Evolutionary conservation across 2,329 filamentous ascomycete genomes (phyloP).

Genomic region (Apiospora saccharicola): DNA sequence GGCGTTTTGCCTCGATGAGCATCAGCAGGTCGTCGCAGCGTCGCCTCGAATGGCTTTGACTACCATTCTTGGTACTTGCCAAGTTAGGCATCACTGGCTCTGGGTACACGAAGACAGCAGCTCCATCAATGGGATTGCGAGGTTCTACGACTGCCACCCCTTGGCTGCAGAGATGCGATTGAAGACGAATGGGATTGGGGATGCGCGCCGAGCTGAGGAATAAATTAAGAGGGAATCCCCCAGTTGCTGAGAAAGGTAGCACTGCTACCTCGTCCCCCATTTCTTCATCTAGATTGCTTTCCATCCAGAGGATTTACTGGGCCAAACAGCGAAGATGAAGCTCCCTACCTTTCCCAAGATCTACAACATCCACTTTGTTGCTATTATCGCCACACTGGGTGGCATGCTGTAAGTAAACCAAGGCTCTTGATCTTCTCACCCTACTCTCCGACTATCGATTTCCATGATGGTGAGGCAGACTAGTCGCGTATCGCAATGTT

Average conservation of each 20-base stretch:
- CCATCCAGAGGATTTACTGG: no score
- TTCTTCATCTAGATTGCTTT: neutral
- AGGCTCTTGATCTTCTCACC: neutral
- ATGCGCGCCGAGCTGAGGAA: conserved; percentile 5
- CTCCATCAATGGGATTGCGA: neutral
- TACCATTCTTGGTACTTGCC: neutral
- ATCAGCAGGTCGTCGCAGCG: neutral
- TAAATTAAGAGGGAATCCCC: conserved; percentile 5
- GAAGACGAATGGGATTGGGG: no score
- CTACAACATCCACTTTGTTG: conserved; percentile 62
- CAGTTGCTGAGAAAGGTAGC: neutral
- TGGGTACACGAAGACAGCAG: neutral
- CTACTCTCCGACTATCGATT: no score
- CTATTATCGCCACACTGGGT: conserved; percentile 58
- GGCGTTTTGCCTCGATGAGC: neutral
- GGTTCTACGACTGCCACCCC: neutral
- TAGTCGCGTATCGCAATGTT: neutral
- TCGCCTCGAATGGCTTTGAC: neutral
- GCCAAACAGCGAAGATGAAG: conserved; percentile 25
- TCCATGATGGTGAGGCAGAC: neutral
- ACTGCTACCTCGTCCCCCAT: neutral
- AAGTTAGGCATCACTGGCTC: neutral
- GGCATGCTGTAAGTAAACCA: conserved; percentile 52
- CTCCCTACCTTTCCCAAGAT: conserved; percentile 51
- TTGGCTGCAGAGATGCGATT: neutral